Conservation (phyloP, 306 rosid species). For the Pueraria montana region DNA sequence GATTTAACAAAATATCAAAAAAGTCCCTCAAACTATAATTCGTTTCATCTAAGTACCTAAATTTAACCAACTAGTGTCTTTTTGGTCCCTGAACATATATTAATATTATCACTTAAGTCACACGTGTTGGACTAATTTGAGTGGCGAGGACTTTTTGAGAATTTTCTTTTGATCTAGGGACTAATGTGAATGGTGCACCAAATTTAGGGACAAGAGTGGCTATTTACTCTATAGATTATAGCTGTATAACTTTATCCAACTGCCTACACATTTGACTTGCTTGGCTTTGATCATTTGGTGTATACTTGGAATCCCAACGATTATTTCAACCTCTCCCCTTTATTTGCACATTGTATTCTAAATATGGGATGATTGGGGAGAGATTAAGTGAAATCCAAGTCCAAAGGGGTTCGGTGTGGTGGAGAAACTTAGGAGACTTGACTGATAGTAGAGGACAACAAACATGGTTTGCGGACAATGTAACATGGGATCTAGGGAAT, state of each 20-base stretch:
- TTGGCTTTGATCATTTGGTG: conserved; percentile 23
- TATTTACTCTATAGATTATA: background rate
- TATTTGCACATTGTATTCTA: background rate
- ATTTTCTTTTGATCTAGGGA: background rate
- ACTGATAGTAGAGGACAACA: no score
- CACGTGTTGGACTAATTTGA: background rate
- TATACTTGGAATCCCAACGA: background rate
- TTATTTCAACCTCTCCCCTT: conserved; percentile 13
- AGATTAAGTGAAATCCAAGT: no score
- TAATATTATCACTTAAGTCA: background rate
- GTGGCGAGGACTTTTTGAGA: background rate
- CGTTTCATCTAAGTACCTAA: background rate
- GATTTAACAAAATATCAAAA: background rate
- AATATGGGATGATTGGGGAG: no score
- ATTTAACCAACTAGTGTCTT: background rate
- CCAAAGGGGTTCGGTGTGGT: no score
- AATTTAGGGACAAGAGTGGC: background rate
- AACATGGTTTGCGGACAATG: no score
- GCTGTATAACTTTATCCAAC: background rate
- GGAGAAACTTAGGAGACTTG: no score
- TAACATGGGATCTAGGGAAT: no score
- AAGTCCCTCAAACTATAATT: background rate
- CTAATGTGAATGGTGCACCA: background rate
- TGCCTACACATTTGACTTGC: background rate
- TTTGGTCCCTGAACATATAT: background rate